These are phyloP conservation scores for Nigrospora oryzae DNA, from an alignment of 2,329 filamentous ascomycete species.

Conservation along the genomic window DNA sequence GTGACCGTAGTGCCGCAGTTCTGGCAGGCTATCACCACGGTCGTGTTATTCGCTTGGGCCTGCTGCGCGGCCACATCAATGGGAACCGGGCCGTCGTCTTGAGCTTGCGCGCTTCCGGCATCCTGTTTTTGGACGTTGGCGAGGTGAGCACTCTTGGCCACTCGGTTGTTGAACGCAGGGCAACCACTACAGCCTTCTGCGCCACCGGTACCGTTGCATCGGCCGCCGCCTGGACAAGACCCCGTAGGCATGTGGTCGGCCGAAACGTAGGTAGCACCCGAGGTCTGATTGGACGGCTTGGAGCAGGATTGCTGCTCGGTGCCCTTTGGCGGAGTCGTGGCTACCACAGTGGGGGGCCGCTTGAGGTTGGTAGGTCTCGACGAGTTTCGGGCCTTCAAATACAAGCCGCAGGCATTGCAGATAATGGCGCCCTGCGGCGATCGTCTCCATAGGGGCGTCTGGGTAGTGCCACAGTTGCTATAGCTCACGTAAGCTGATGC, in stretches of 20 bases:
- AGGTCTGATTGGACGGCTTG: constrained; percentile 28
- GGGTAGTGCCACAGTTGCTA: constrained; percentile 92
- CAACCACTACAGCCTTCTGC: constrained; percentile 93
- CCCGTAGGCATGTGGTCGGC: constrained; percentile 68
- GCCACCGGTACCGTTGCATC: constrained; percentile 92
- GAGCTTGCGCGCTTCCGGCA: constrained; percentile 8
- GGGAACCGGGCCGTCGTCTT: constrained; percentile 29
- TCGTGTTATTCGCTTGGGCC: constrained; percentile 34
- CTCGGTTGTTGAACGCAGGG: constrained; percentile 93
- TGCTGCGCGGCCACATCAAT: constrained; percentile 42
- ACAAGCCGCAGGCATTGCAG: constrained; percentile 94
- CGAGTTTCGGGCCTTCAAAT: constrained; percentile 87
- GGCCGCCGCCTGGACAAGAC: constrained; percentile 91
- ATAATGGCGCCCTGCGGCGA: constrained; percentile 91
- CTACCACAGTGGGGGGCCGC: constrained; percentile 52
- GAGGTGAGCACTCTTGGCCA: constrained; percentile 77
- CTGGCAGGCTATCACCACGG: constrained; percentile 82
- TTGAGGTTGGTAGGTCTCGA: constrained; percentile 86
- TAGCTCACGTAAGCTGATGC: constrained; percentile 12
- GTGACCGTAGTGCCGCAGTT: constrained; percentile 97
- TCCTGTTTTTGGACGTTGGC: constrained; percentile 53
- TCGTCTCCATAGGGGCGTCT: constrained; percentile 88
- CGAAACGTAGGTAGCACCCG: constrained; percentile 63
- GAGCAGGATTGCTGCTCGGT: constrained; percentile 28
- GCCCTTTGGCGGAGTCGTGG: constrained; percentile 32